phyloP scores from a whole-genome alignment of 2,329 filamentous ascomycete genomes.

The Microascus cirrosus region DNA sequence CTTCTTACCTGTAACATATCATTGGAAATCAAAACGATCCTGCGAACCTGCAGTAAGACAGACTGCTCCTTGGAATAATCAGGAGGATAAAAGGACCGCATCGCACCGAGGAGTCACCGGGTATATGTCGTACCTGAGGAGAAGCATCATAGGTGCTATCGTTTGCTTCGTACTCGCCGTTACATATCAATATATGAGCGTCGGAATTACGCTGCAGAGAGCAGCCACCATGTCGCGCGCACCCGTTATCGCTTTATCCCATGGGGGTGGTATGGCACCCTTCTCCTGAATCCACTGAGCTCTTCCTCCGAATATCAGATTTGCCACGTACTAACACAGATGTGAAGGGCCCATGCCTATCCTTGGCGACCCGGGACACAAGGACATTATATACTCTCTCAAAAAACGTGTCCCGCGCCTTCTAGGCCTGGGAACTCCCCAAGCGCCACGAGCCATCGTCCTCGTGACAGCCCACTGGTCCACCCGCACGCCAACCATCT shows the following conservation, averaged over 20 bases:
- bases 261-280: conserved; percentile 30
- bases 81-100: not conserved
- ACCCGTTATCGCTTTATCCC: conserved; percentile 35
- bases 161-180: conserved; percentile 1
- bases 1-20: not conserved
- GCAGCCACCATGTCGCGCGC: conserved; percentile 24
- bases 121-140: conserved; percentile 3
- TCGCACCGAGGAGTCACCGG: not conserved
- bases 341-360: conserved; percentile 43
- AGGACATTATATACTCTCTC: conserved; percentile 37
- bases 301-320: too few relatives aligned
- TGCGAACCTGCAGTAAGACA: not conserved
- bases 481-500: conserved; percentile 35
- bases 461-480: conserved; percentile 50
- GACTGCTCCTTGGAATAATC: not conserved
- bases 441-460: conserved; percentile 38
- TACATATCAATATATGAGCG: not conserved
- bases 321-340: not conserved
- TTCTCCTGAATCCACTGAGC: not conserved
- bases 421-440: conserved; percentile 38
- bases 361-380: conserved; percentile 41
- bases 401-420: conserved; percentile 41
- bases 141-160: conserved; percentile 1
- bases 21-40: not conserved
- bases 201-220: not conserved